A percentile compares a stretch with the other conserved stretches of the same genome.
Conservation (phyloP, 148 eudicot species). For the Amaranthus cruentus region DNA sequence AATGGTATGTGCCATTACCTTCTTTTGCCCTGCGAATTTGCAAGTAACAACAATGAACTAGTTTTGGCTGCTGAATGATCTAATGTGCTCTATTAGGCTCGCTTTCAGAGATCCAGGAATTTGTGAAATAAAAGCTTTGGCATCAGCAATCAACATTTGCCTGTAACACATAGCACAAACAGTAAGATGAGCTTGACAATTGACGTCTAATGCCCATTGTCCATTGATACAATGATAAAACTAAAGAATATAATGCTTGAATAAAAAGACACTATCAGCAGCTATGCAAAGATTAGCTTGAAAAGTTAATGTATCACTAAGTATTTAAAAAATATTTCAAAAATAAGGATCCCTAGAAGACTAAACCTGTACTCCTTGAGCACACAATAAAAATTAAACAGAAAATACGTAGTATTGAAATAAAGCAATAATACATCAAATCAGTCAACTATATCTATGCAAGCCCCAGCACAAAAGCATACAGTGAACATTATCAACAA, state of each 20-base stretch:
- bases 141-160: constrained; percentile 58
- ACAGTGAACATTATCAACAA: background rate
- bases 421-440: background rate
- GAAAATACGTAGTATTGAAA: background rate
- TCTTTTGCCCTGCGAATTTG: background rate
- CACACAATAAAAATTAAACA: background rate
- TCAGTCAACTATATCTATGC: background rate
- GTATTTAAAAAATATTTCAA: background rate
- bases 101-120: constrained; percentile 77
- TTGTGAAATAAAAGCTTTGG: constrained; percentile 50
- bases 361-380: background rate
- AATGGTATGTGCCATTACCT: background rate
- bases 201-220: background rate
- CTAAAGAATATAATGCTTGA: background rate
- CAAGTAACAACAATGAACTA: constrained; percentile 7
- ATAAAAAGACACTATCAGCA: background rate
- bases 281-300: background rate
- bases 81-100: constrained; percentile 50
- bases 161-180: constrained; percentile 35
- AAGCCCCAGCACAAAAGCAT: background rate
- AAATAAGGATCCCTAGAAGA: background rate
- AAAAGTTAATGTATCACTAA: background rate
- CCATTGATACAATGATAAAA: background rate
- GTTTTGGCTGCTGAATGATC: constrained; percentile 44
- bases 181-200: background rate